Conservation (phyloP, 2,329 filamentous ascomycete species). For the Aspergillus sp. region DNA sequence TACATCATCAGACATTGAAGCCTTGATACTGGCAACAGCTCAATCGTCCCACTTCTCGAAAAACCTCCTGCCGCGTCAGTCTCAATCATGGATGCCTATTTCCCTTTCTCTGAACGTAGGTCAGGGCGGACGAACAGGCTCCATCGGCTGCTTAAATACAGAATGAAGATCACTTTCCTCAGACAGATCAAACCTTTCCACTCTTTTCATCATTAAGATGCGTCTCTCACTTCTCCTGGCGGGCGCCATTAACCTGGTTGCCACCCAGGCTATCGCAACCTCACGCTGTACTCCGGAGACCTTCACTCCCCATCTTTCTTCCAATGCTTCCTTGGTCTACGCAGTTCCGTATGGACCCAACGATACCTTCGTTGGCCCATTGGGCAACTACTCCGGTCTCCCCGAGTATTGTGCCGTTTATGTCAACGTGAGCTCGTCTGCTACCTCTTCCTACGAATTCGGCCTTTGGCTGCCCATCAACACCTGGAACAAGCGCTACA, state of each 20-base stretch:
- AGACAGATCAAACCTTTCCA: not conserved
- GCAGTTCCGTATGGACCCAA: constrained; percentile 1
- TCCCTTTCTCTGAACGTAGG: not conserved
- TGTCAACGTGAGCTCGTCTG: constrained; percentile 2
- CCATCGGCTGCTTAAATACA: not conserved
- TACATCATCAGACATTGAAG: not conserved
- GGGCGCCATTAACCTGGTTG: not conserved
- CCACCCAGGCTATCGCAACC: not conserved
- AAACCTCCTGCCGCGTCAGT: not conserved
- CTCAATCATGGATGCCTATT: not conserved
- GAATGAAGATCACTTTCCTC: not conserved
- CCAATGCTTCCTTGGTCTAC: not conserved
- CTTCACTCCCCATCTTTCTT: not conserved
- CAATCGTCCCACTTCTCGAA: not conserved
- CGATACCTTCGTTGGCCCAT: not conserved
- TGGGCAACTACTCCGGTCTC: not conserved
- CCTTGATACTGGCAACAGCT: not conserved
- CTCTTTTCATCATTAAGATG: not conserved
- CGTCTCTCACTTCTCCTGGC: not conserved
- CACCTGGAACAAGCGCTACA: constrained; percentile 2
- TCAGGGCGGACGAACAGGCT: not conserved
- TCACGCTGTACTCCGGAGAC: not conserved
- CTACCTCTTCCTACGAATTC: not conserved
- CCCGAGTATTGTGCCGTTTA: not conserved
- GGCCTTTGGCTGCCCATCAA: not conserved